Evolutionary conservation across 2,329 filamentous ascomycete species (phyloP), one percentile per base, ranked within the genome.

Genomic region (Fusarium nelsonii): DNA sequence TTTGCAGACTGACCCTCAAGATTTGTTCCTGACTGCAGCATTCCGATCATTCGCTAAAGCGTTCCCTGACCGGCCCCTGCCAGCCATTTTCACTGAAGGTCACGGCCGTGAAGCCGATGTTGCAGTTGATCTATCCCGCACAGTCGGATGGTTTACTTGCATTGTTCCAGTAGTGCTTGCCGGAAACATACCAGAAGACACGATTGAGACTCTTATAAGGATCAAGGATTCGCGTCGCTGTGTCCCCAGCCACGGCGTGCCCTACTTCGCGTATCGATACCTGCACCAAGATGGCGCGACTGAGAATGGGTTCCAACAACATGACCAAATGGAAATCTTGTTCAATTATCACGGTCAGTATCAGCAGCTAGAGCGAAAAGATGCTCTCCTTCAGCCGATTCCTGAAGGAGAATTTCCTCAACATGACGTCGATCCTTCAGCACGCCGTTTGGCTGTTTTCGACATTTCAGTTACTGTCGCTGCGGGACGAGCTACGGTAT

Each of bases 121-220:
- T 6, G 34, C 39, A 14, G 32, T 51, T 16, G 78, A 83, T 58
- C 64, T 81, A 1, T 80, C 81, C 1, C 59, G 72, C 7, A 83
- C 80, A 0, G 78, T 84, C 1, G 82, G 81, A 6, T 84, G 81
- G 81, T 83, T 83, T 61, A 83, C 81, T 0, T 80, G 78, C 34
- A 51, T 51, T 10, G 23, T 39, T 6, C 48, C 34, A 30, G 23
- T 51, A 3, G 34, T 15, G 11, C 48, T 39, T 7, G 23, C 34
- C 2, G 4, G 39, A 0, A 23, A 10, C 7, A 16, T 39, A 15
- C 33, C 16, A 2, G 33, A 2, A 6, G 2, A 56, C 30, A n/a
- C 37, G 16, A 15, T 72, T 80, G 16, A 75, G 70, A 20, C 81
- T 79, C 0, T 69, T 7, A 57, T 48, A 15, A 56, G 30, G 40